These are phyloP conservation scores for Xerocomellus amylosporus DNA, from an alignment of 768 basidiomycete genomes.

Conservation along the genomic window DNA sequence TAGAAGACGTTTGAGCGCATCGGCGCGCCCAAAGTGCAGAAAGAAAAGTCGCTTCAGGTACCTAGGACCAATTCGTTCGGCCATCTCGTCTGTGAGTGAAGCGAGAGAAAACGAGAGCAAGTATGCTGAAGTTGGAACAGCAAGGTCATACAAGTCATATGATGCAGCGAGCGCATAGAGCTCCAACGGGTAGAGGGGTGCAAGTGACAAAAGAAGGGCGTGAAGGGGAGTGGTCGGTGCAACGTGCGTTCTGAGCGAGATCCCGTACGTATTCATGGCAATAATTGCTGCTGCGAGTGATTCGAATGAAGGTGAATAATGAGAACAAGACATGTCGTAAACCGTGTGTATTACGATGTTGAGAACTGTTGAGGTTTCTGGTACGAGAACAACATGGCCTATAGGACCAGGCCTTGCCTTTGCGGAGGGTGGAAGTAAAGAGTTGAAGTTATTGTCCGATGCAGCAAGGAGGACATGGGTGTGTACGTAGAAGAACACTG, in stretches of 20 bases:
- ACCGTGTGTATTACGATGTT: constrained; percentile 72
- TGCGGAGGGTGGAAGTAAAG: constrained; percentile 47
- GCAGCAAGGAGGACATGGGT: constrained; percentile 50
- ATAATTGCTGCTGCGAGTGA: constrained; percentile 56
- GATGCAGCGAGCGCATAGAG: constrained; percentile 69
- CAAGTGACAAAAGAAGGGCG: constrained; percentile 59
- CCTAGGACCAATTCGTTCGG: constrained; percentile 63
- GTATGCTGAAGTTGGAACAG: constrained; percentile 71
- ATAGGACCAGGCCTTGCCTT: constrained; percentile 40
- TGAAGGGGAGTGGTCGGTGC: constrained; percentile 55
- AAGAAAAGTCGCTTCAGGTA: constrained; percentile 83
- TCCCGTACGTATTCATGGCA: constrained; percentile 57
- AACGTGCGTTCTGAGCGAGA: constrained; percentile 47
- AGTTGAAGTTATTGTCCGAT: constrained; percentile 65
- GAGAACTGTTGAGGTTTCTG: constrained; percentile 58
- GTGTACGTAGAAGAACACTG: constrained; percentile 84
- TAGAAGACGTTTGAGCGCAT: constrained; percentile 77
- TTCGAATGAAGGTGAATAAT: constrained; percentile 68
- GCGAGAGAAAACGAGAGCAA: constrained; percentile 70
- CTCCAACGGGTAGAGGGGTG: constrained; percentile 66
- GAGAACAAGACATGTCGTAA: constrained; percentile 70
- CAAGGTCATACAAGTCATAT: constrained; percentile 67
- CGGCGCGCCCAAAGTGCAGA: constrained; percentile 77
- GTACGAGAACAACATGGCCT: constrained; percentile 55
- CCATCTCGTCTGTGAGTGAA: constrained; percentile 67